Conservation (phyloP, 106 monocot genomes). For the Acorus calamus region DNA sequence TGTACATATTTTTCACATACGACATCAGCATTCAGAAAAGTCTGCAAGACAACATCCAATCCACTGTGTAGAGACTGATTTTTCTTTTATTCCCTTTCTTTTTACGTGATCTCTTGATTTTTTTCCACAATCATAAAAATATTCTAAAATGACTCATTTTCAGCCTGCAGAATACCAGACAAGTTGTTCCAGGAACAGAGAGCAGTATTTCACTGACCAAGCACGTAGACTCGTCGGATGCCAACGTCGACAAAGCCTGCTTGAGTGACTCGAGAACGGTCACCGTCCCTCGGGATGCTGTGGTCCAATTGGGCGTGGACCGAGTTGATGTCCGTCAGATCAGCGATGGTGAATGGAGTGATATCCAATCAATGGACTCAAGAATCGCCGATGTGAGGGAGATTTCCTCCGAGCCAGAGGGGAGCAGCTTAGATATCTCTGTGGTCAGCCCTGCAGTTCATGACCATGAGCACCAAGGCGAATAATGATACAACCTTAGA, state of each 20-base stretch:
- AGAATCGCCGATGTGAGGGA: conserved; percentile 72
- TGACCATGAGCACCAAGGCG: conserved; percentile 26
- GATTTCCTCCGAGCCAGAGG: conserved; percentile 55
- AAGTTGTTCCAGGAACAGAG: conserved; percentile 45
- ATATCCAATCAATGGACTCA: conserved; percentile 34
- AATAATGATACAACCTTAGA: too few relatives aligned
- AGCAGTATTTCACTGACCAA: conserved; percentile 52
- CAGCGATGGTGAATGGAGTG: conserved; percentile 46
- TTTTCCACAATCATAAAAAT: neutral
- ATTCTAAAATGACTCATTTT: neutral
- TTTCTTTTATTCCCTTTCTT: too few relatives aligned
- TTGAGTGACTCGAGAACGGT: conserved; percentile 47
- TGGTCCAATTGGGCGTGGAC: conserved; percentile 31
- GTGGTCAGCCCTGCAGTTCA: conserved; percentile 29
- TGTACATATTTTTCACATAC: too few relatives aligned
- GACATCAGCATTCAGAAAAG: too few relatives aligned
- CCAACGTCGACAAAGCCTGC: conserved; percentile 86
- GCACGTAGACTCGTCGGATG: conserved; percentile 60
- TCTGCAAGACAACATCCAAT: too few relatives aligned
- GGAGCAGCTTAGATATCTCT: conserved; percentile 60
- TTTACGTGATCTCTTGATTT: neutral
- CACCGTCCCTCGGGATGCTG: conserved; percentile 22
- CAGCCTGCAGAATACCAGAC: conserved; percentile 72
- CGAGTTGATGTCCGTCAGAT: conserved; percentile 46
- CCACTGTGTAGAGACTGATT: too few relatives aligned